Conservation (phyloP, 192 early-diverging fungal species). For the Backusella luteola region DNA sequence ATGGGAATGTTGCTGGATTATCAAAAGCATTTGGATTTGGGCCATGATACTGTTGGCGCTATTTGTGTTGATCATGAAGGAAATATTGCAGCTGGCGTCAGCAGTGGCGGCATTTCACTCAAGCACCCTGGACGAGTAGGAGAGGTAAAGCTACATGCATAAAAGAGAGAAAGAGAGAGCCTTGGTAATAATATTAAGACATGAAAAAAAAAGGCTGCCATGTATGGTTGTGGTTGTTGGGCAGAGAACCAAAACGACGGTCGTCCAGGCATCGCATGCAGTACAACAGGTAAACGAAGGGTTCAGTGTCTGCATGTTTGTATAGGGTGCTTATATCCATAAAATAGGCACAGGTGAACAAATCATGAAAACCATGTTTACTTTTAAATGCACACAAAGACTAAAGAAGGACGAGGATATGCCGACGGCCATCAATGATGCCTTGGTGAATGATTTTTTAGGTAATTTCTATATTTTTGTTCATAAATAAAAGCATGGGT, state of each 20-base stretch:
- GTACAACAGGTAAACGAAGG: slow-evolving; percentile 43
- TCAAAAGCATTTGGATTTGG: slow-evolving; percentile 1
- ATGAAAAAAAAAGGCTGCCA: slow-evolving; percentile 61
- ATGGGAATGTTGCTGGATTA: not conserved
- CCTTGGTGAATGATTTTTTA: slow-evolving; percentile 29
- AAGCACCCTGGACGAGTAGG: slow-evolving; percentile 84
- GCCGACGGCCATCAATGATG: slow-evolving; percentile 11
- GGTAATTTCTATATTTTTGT: slow-evolving; percentile 12
- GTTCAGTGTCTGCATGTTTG: not conserved
- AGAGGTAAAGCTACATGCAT: slow-evolving; percentile 47
- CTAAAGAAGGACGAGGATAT: slow-evolving; percentile 25
- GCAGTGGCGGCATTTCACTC: slow-evolving; percentile 84
- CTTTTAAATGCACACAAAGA: slow-evolving; percentile 51
- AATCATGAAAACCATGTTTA: slow-evolving; percentile 73
- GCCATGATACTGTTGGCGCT: slow-evolving; percentile 87
- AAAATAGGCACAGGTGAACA: slow-evolving; percentile 77
- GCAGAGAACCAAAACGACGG: slow-evolving; percentile 48
- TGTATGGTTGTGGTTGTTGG: slow-evolving; percentile 84
- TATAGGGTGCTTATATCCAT: not conserved
- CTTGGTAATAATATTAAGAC: not conserved
- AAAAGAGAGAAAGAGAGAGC: not conserved
- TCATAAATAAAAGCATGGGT: not conserved
- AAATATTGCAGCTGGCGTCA: slow-evolving; percentile 70
- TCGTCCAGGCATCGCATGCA: slow-evolving; percentile 55
- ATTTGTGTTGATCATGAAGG: slow-evolving; percentile 70